A percentile compares a stretch with the other conserved stretches of the same genome.
These are phyloP conservation scores for Pisolithus orientalis DNA, from an alignment of 768 basidiomycete species.

Conservation along the genomic window DNA sequence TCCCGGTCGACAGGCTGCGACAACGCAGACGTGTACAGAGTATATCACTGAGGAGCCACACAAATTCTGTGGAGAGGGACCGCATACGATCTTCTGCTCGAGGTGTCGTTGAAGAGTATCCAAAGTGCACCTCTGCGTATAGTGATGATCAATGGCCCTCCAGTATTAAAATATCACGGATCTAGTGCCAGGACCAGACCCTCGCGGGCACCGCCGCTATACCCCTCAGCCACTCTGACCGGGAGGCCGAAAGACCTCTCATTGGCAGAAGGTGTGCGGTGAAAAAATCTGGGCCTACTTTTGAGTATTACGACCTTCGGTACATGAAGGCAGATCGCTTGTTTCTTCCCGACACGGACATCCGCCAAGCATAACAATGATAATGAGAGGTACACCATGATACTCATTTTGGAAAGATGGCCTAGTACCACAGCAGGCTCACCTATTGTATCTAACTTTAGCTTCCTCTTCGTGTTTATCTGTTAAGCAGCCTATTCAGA, in stretches of 20 bases:
- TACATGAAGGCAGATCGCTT: background rate
- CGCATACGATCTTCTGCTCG: constrained; percentile 53
- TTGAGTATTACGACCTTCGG: background rate
- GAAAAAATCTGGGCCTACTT: constrained; percentile 59
- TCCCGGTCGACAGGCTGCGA: constrained; percentile 15
- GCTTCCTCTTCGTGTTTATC: too few relatives aligned
- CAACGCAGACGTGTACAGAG: constrained; percentile 6
- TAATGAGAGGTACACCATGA: too few relatives aligned
- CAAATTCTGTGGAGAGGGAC: constrained; percentile 44
- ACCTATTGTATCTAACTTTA: too few relatives aligned
- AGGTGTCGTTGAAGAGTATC: constrained; percentile 52
- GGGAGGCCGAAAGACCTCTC: constrained; percentile 30
- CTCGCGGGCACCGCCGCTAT: constrained; percentile 71
- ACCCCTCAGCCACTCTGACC: constrained; percentile 40
- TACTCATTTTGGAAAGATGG: too few relatives aligned
- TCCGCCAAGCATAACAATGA: too few relatives aligned
- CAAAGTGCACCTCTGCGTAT: constrained; percentile 57
- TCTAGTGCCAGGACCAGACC: constrained; percentile 74
- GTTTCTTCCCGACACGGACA: background rate
- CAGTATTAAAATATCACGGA: constrained; percentile 11
- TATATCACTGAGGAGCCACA: constrained; percentile 6
- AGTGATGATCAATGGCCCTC: constrained; percentile 3
- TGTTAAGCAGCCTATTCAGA: too few relatives aligned
- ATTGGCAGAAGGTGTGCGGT: constrained; percentile 52
- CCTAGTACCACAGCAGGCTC: too few relatives aligned